Percentiles rank a stretch among this genome's conserved stretches.
Conservation (phyloP, 2,329 filamentous ascomycete species). For the Exophiala bonariae region DNA sequence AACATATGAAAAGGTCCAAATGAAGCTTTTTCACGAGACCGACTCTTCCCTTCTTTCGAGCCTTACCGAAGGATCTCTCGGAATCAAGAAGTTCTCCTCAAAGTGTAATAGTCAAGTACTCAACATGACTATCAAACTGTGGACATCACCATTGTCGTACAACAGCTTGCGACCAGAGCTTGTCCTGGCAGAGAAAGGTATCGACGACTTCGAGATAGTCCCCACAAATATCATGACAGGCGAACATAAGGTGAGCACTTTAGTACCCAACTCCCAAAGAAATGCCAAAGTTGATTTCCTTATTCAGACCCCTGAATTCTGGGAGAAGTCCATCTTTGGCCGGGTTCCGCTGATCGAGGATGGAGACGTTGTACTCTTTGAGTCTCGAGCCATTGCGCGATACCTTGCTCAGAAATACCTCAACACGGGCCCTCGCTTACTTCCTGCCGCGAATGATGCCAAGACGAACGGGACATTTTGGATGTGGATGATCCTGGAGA, state of each 20-base stretch:
- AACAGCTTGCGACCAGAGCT: slow-evolving; percentile 7
- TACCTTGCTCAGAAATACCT: slow-evolving; percentile 7
- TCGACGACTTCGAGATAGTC: slow-evolving; percentile 1
- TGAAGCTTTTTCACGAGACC: too few species aligned
- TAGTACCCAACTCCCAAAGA: background rate
- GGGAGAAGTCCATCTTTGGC: slow-evolving; percentile 10
- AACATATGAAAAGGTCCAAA: too few species aligned
- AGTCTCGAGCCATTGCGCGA: slow-evolving; percentile 9
- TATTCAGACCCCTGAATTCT: slow-evolving; percentile 3
- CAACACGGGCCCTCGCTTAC: background rate
- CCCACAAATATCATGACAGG: slow-evolving; percentile 2
- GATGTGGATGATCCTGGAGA: too few species aligned
- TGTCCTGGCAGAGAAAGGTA: slow-evolving; percentile 9
- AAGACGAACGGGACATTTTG: too few species aligned
- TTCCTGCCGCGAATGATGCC: background rate
- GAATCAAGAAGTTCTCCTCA: too few species aligned
- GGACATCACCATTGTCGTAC: slow-evolving; percentile 7
- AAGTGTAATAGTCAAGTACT: too few species aligned
- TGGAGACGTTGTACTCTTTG: slow-evolving; percentile 2
- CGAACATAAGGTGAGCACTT: slow-evolving; percentile 3
- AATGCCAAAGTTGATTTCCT: background rate
- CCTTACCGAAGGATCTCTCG: too few species aligned
- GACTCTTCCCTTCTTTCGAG: too few species aligned
- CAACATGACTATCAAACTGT: slow-evolving; percentile 7
- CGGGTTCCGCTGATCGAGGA: slow-evolving; percentile 8